These are phyloP conservation scores for Fusarium acutatum DNA, from an alignment of 2,329 filamentous ascomycete species.

Conservation along the genomic window DNA sequence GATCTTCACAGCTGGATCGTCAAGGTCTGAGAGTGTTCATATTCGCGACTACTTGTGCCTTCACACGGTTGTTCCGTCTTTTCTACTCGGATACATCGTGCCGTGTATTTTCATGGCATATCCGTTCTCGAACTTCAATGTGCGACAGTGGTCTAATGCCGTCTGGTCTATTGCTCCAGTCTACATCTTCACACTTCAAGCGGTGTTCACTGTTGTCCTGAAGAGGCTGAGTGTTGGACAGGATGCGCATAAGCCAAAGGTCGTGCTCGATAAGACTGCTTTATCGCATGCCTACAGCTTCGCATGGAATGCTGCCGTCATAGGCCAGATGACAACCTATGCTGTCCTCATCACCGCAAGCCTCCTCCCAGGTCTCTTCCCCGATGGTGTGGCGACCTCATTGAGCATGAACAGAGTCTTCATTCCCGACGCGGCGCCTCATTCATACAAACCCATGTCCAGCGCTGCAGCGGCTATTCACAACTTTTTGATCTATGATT, in stretches of 20 bases:
- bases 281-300: conserved; percentile 38
- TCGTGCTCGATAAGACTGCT: conserved; percentile 25
- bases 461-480: conserved; percentile 27
- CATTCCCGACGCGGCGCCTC: conserved; percentile 24
- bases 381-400: conserved; percentile 15
- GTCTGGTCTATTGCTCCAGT: conserved; percentile 37
- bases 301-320: conserved; percentile 38
- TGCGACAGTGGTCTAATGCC: conserved; percentile 34
- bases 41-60: conserved; percentile 31
- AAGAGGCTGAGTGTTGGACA: conserved; percentile 37
- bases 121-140: conserved; percentile 27
- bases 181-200: conserved; percentile 22
- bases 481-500: conserved; percentile 41
- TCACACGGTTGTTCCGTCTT: conserved; percentile 28
- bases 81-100: conserved; percentile 36
- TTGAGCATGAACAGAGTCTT: conserved; percentile 30
- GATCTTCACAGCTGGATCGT: conserved; percentile 18
- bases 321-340: conserved; percentile 34
- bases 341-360: conserved; percentile 12
- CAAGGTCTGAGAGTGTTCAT: conserved; percentile 12
- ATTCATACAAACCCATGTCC: conserved; percentile 25
- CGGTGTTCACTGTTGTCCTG: conserved; percentile 20
- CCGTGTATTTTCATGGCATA: conserved; percentile 26
- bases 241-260: conserved; percentile 21
- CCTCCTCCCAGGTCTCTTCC: conserved; percentile 25